Percentiles rank a stretch among this genome's conserved stretches.
These are phyloP conservation scores for Mycena citricolor DNA, from an alignment of 1,284 basidiomycete genomes.

Conservation along the genomic window DNA sequence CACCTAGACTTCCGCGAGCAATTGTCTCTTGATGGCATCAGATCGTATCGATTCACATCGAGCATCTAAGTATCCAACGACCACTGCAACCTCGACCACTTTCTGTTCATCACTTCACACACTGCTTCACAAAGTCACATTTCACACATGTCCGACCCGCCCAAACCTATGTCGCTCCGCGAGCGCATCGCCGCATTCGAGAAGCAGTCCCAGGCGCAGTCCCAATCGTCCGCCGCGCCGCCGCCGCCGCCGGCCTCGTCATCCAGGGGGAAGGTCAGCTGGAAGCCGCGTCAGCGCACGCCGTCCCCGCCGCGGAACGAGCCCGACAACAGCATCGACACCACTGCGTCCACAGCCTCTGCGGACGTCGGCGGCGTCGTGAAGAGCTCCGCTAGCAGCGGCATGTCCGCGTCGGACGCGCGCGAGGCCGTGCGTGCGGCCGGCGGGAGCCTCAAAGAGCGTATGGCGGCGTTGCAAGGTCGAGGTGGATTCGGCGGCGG, in stretches of 20 bases:
- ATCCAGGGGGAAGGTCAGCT: too few species aligned
- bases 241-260: too few species aligned
- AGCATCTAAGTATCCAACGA: too few species aligned
- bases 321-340: constrained; percentile 19
- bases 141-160: too few species aligned
- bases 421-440: constrained; percentile 68
- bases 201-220: too few species aligned
- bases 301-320: constrained; percentile 54
- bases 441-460: constrained; percentile 79
- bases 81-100: too few species aligned
- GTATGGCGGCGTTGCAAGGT: constrained; percentile 89
- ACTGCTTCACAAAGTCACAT: too few species aligned
- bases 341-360: constrained; percentile 34
- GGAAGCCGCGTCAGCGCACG: constrained; percentile 62
- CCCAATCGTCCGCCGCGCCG: too few species aligned
- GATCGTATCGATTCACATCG: too few species aligned
- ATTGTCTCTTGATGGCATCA: too few species aligned
- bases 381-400: constrained; percentile 27
- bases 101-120: too few species aligned
- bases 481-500: constrained; percentile 72
- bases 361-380: constrained; percentile 13
- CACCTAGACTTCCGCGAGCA: too few species aligned
- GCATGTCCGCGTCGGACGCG: constrained; percentile 84
- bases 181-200: constrained; percentile 85
- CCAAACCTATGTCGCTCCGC: constrained; percentile 72